Conservation (phyloP, 2,329 filamentous ascomycete species). For the Cryphonectria naterciae region DNA sequence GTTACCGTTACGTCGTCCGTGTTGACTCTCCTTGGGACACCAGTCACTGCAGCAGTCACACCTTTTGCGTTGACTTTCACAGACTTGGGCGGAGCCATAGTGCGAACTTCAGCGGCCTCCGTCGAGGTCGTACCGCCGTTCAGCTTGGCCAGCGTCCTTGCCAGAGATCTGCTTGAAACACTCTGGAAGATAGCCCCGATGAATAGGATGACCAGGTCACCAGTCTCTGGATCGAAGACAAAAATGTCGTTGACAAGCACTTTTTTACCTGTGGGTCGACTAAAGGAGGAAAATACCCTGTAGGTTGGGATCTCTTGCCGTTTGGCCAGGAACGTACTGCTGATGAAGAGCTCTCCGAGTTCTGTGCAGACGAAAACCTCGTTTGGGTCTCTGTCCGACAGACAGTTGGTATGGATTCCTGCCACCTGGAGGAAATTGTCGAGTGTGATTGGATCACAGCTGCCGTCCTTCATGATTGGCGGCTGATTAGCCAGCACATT, state of each 20-base stretch:
- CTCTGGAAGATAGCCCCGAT: conserved; percentile 32
- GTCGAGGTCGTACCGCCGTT: conserved; percentile 9
- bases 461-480: neutral
- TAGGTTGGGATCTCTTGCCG: neutral
- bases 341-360: conserved; percentile 31
- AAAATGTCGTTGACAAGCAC: conserved; percentile 32
- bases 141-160: conserved; percentile 21
- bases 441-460: conserved; percentile 29
- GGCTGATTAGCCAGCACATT: conserved; percentile 10
- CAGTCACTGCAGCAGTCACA: too few species aligned
- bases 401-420: conserved; percentile 43
- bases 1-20: too few species aligned
- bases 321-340: conserved; percentile 1
- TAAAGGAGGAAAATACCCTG: neutral
- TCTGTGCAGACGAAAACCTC: conserved; percentile 35
- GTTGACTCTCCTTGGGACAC: too few species aligned
- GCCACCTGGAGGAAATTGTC: conserved; percentile 43
- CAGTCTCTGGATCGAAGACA: conserved; percentile 29
- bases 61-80: neutral
- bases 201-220: conserved; percentile 27
- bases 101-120: neutral
- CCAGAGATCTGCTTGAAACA: conserved; percentile 31
- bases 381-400: conserved; percentile 30
- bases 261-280: neutral
- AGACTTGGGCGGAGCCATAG: neutral